phyloP scores from a whole-genome alignment of 106 monocot genomes.

The Hemerocallis citrina region DNA sequence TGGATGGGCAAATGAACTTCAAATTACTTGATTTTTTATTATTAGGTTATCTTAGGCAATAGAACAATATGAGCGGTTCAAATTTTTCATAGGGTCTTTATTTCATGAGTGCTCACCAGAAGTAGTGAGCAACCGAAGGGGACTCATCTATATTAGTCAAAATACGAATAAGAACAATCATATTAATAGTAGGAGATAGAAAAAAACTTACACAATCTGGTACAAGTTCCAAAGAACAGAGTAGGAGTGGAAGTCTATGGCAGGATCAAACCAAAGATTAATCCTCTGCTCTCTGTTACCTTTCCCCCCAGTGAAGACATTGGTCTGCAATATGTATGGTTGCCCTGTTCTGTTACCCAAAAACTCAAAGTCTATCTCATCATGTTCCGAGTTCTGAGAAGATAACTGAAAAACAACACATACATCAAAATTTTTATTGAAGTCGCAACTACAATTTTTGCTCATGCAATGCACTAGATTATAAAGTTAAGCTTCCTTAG shows the following conservation, averaged over 20 bases:
- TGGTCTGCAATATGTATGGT: constrained; percentile 42
- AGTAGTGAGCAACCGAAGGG: no score
- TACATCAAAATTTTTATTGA: background rate
- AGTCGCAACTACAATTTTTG: no score
- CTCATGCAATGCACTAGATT: no score
- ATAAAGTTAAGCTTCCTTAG: no score
- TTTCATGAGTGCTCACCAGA: no score
- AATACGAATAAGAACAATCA: no score
- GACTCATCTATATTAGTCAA: no score
- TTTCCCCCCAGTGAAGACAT: constrained; percentile 41
- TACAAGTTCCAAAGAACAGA: constrained; percentile 41
- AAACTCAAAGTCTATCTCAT: constrained; percentile 46
- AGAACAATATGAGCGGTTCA: no score
- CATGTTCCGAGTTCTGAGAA: constrained; percentile 39
- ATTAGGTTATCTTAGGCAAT: no score
- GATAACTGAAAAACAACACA: constrained; percentile 14
- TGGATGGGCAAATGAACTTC: no score
- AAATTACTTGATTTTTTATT: no score
- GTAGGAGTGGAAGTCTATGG: constrained; percentile 31
- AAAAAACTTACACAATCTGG: constrained; percentile 27
- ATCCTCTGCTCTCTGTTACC: constrained; percentile 39
- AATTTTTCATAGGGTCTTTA: no score
- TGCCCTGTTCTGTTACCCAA: constrained; percentile 32
- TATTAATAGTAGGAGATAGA: background rate
- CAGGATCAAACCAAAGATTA: constrained; percentile 42